phyloP scores from a whole-genome alignment of 2,329 filamentous ascomycete genomes.

The Truncatella angustata region DNA sequence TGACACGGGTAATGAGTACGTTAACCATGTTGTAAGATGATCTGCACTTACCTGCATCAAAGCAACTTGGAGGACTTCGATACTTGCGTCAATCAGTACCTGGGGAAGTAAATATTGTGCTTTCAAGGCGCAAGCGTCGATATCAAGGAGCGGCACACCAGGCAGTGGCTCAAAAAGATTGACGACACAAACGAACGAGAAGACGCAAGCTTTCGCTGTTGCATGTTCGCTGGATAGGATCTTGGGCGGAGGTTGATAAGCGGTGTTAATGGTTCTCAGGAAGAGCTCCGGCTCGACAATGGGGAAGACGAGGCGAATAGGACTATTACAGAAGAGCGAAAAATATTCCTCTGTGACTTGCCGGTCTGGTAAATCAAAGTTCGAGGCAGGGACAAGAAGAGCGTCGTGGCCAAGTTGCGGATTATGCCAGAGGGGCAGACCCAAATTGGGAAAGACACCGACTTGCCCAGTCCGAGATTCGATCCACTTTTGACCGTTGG shows the following conservation, averaged over 20 bases:
- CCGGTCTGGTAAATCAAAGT: constrained; percentile 35
- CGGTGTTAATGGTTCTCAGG: constrained; percentile 39
- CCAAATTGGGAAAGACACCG: constrained; percentile 20
- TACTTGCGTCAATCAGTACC: constrained; percentile 39
- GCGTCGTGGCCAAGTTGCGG: not conserved
- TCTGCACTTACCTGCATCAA: constrained; percentile 44
- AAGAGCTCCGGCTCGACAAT: constrained; percentile 47
- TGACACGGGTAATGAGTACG: constrained; percentile 13
- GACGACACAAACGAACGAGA: constrained; percentile 44
- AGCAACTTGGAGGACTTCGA: constrained; percentile 43
- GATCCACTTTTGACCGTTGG: constrained; percentile 47
- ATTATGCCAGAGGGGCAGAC: constrained; percentile 15
- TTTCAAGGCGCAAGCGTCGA: constrained; percentile 37
- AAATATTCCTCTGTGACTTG: constrained; percentile 27
- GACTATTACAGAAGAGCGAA: constrained; percentile 27
- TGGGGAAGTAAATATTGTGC: constrained; percentile 41
- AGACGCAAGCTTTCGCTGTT: constrained; percentile 43
- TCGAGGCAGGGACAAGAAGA: not conserved
- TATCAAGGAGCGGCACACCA: constrained; percentile 29
- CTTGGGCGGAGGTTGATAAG: constrained; percentile 34
- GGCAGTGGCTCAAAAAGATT: constrained; percentile 20
- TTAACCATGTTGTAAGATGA: not conserved
- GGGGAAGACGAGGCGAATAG: constrained; percentile 46
- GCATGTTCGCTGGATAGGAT: constrained; percentile 18
- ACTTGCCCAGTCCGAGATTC: constrained; percentile 40